Conservation (phyloP, 2,329 filamentous ascomycete species). For the Thielaviopsis euricoi region DNA sequence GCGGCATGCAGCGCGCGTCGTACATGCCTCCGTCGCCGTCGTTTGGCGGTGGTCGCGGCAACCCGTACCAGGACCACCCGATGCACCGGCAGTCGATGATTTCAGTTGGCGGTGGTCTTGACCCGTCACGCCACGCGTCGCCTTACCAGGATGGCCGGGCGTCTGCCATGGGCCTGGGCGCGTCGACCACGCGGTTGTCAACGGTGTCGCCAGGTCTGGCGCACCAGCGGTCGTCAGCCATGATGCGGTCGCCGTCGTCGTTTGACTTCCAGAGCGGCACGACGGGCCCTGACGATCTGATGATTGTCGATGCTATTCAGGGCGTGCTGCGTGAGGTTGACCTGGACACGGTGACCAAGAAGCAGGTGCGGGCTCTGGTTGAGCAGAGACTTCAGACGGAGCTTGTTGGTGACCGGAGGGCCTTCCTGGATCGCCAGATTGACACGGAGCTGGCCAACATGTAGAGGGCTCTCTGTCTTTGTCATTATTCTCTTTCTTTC, state of each 20-base stretch:
- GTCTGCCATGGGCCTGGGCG: slow-evolving; percentile 46
- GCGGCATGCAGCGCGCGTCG: slow-evolving; percentile 45
- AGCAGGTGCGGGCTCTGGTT: slow-evolving; percentile 79
- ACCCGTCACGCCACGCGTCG: slow-evolving; percentile 33
- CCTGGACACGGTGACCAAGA: slow-evolving; percentile 95
- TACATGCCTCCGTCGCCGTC: slow-evolving; percentile 78
- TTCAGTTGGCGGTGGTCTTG: slow-evolving; percentile 39
- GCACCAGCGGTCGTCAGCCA: slow-evolving; percentile 23
- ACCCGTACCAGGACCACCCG: slow-evolving; percentile 30
- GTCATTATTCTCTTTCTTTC: neutral
- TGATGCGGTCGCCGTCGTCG: slow-evolving; percentile 31
- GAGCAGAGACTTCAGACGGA: slow-evolving; percentile 89
- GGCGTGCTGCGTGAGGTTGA: slow-evolving; percentile 74
- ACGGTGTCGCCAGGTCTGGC: slow-evolving; percentile 30
- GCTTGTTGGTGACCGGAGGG: slow-evolving; percentile 66
- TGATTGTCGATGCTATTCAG: slow-evolving; percentile 74
- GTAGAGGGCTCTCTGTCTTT: slow-evolving; percentile 30
- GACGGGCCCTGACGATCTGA: slow-evolving; percentile 54
- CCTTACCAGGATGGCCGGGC: slow-evolving; percentile 43
- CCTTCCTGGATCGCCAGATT: slow-evolving; percentile 85
- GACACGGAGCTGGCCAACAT: slow-evolving; percentile 88
- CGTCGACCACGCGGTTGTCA: slow-evolving; percentile 29
- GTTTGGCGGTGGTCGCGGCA: slow-evolving; percentile 34
- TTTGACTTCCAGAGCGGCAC: slow-evolving; percentile 45
- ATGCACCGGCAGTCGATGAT: slow-evolving; percentile 53